Conservation (phyloP, 176 grass and related monocot genomes). For the Oryza meridionalis region DNA sequence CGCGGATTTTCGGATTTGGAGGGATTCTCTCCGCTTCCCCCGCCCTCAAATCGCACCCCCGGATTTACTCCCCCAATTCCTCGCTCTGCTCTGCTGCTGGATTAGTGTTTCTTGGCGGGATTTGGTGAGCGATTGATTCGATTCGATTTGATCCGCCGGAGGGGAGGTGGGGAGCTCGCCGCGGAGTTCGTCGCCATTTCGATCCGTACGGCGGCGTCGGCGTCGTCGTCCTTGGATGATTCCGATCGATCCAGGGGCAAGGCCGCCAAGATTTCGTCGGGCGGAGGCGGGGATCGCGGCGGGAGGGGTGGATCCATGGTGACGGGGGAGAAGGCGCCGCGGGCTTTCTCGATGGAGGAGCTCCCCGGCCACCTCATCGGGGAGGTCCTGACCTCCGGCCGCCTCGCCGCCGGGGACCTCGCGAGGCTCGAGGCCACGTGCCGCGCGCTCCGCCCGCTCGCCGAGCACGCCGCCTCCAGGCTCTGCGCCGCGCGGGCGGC, state of each 20-base stretch:
- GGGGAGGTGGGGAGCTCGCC: no score
- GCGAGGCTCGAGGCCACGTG: constrained; percentile 81
- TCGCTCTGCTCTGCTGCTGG: neutral
- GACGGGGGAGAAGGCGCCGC: constrained; percentile 54
- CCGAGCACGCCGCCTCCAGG: constrained; percentile 76
- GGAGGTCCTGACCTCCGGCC: constrained; percentile 79
- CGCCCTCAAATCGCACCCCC: neutral
- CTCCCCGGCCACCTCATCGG: constrained; percentile 77
- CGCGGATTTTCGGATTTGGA: constrained; percentile 14
- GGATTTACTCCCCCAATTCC: neutral
- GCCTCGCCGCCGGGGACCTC: constrained; percentile 67
- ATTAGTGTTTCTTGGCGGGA: neutral
- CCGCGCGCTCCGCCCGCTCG: constrained; percentile 69
- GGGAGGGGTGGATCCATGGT: constrained; percentile 45
- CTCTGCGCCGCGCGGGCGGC: constrained; percentile 59
- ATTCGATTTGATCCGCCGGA: no score
- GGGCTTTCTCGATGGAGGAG: constrained; percentile 77
- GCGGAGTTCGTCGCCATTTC: constrained; percentile 40
- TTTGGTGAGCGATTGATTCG: neutral
- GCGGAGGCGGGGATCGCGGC: neutral
- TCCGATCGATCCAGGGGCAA: constrained; percentile 43
- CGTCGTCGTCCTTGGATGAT: constrained; percentile 51
- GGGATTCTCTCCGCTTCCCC: neutral
- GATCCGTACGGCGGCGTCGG: constrained; percentile 18
- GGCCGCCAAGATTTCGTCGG: neutral